Conservation (phyloP, 768 basidiomycete species). For the Pisolithus microcarpus region DNA sequence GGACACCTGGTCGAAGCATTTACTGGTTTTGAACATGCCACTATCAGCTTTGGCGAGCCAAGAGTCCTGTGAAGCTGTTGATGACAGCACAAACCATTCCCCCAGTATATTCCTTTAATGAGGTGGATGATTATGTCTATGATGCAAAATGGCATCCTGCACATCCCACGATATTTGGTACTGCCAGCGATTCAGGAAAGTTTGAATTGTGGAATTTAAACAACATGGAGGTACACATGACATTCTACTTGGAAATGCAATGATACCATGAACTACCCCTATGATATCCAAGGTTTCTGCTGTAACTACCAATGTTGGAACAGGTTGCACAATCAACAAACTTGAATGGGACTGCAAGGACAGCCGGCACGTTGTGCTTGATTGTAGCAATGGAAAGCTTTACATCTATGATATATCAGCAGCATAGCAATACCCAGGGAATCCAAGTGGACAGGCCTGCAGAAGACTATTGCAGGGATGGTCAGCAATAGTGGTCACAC, state of each 20-base stretch:
- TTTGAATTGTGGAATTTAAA: constrained; percentile 99
- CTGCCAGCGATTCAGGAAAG: constrained; percentile 89
- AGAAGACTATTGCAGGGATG: constrained; percentile 73
- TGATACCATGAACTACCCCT: not conserved
- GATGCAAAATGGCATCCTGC: constrained; percentile 97
- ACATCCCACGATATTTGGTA: constrained; percentile 91
- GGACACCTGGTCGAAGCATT: constrained; percentile 95
- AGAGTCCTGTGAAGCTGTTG: constrained; percentile 66
- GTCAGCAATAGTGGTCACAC: constrained; percentile 38
- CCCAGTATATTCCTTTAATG: constrained; percentile 91
- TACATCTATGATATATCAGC: constrained; percentile 94
- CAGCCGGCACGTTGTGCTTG: constrained; percentile 81
- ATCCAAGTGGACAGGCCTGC: constrained; percentile 89
- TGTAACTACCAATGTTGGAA: constrained; percentile 76
- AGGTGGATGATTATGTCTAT: constrained; percentile 97
- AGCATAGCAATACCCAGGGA: constrained; percentile 86
- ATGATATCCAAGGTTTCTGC: constrained; percentile 64
- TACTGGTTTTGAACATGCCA: constrained; percentile 95
- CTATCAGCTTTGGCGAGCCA: constrained; percentile 94
- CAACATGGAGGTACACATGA: constrained; percentile 73
- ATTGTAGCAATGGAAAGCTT: constrained; percentile 85
- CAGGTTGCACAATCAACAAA: constrained; percentile 87
- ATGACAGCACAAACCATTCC: constrained; percentile 44
- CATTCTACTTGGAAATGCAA: not conserved
- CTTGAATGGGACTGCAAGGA: constrained; percentile 92